Percentiles rank a stretch among this genome's conserved stretches.
Conservation (phyloP, 164 flowering plant genomes). For the Kalanchoe fedtschenkoi region DNA sequence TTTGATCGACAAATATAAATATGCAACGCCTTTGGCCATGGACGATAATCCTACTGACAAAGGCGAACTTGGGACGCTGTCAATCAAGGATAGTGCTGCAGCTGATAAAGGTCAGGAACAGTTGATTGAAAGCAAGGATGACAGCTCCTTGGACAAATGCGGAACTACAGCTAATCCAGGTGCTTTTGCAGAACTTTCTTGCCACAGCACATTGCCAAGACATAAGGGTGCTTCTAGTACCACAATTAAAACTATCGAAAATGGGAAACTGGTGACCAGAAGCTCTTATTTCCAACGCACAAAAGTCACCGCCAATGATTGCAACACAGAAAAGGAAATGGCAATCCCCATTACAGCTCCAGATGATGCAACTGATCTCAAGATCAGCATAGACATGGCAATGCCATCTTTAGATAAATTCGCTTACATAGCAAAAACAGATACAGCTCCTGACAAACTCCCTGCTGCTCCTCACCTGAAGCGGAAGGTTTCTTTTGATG, state of each 20-base stretch:
- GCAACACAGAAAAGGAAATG: neutral
- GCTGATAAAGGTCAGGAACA: constrained; percentile 8
- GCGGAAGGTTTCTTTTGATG: neutral
- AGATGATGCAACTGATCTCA: too few relatives aligned
- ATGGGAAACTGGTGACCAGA: neutral
- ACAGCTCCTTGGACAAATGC: neutral
- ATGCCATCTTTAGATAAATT: too few relatives aligned
- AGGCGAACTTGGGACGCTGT: constrained; percentile 13
- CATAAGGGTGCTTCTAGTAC: constrained; percentile 9
- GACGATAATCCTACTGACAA: neutral
- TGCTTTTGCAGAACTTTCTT: neutral
- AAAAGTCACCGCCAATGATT: neutral
- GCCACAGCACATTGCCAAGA: neutral
- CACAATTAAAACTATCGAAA: constrained; percentile 6
- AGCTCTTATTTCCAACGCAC: neutral
- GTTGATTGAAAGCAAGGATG: constrained; percentile 6
- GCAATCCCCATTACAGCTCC: neutral
- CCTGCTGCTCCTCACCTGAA: neutral
- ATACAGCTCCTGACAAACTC: neutral
- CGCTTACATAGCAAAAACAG: neutral
- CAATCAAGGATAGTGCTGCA: constrained; percentile 12
- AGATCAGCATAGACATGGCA: too few relatives aligned
- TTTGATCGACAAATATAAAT: neutral
- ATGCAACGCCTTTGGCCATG: neutral
- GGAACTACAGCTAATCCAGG: neutral